These are phyloP conservation scores for Phytophthora hibernalis DNA, from an alignment of 352 stramenopile genomes.

Conservation along the genomic window DNA sequence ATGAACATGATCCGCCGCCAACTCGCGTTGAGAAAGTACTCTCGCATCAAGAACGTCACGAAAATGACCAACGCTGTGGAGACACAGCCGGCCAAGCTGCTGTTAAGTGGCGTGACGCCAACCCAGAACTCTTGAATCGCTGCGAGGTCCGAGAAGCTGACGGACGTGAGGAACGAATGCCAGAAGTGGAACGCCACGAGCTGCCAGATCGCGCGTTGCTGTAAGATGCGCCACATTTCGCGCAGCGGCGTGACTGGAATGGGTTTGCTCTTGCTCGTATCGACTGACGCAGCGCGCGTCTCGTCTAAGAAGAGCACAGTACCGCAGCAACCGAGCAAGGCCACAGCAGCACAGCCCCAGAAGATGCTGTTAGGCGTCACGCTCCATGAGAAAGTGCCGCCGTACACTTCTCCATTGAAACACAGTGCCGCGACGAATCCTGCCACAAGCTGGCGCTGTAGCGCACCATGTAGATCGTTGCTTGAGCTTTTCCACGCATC, in stretches of 20 bases:
- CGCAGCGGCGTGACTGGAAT: slow-evolving; percentile 40
- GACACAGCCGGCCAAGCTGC: slow-evolving; percentile 57
- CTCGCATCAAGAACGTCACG: slow-evolving; percentile 62
- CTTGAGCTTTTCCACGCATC: slow-evolving; percentile 61
- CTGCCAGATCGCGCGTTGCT: slow-evolving; percentile 78
- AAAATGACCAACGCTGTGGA: slow-evolving; percentile 60
- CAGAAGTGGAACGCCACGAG: slow-evolving; percentile 73
- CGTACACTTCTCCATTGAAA: slow-evolving; percentile 71
- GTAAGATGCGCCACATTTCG: slow-evolving; percentile 76
- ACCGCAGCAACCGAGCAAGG: slow-evolving; percentile 40
- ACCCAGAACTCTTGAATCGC: slow-evolving; percentile 71
- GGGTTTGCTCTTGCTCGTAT: slow-evolving; percentile 24
- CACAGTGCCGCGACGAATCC: slow-evolving; percentile 58
- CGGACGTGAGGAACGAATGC: slow-evolving; percentile 67
- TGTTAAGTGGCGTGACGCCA: slow-evolving; percentile 62
- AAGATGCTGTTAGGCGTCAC: slow-evolving; percentile 63
- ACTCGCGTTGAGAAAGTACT: slow-evolving; percentile 65
- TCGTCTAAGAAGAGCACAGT: slow-evolving; percentile 62
- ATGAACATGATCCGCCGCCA: slow-evolving; percentile 65
- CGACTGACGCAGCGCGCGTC: slow-evolving; percentile 33
- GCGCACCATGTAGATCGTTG: slow-evolving; percentile 74
- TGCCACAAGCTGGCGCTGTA: slow-evolving; percentile 57
- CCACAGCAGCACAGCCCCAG: slow-evolving; percentile 54
- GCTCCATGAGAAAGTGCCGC: slow-evolving; percentile 65
- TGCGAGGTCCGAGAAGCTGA: slow-evolving; percentile 60